These are phyloP conservation scores for Penicillium flavigenum DNA, from an alignment of 495 filamentous ascomycete genomes.

Conservation along the genomic window DNA sequence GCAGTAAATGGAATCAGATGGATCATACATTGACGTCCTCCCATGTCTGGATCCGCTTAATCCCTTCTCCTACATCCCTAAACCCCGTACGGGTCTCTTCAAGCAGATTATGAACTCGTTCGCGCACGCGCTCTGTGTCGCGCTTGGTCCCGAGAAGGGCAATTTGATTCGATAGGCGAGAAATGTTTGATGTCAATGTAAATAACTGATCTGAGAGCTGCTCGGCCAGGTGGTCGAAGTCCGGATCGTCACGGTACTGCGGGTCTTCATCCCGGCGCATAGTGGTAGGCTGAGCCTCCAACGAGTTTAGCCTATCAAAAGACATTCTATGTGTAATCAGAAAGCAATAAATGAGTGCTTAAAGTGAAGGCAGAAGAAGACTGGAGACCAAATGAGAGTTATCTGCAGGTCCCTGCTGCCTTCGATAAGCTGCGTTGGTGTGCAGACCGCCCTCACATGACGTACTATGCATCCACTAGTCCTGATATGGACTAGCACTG, in stretches of 20 bases:
- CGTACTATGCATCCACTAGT: constrained; percentile 24
- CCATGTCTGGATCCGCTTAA: constrained; percentile 91
- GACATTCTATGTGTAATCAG: constrained; percentile 61
- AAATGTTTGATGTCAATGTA: constrained; percentile 80
- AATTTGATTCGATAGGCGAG: constrained; percentile 75
- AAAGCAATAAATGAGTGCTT: constrained; percentile 8
- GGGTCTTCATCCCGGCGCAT: constrained; percentile 68
- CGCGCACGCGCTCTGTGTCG: constrained; percentile 86
- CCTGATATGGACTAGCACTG: constrained; percentile 18
- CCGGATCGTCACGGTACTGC: constrained; percentile 80
- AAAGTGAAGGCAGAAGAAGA: constrained; percentile 11
- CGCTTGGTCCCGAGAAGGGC: constrained; percentile 81
- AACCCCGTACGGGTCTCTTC: constrained; percentile 84
- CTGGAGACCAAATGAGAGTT: constrained; percentile 13
- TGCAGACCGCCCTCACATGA: constrained; percentile 42
- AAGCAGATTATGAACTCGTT: constrained; percentile 80
- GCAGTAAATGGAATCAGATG: background rate
- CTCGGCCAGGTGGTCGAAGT: constrained; percentile 79
- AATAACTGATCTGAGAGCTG: constrained; percentile 83
- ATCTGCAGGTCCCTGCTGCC: constrained; percentile 23
- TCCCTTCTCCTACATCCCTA: constrained; percentile 87
- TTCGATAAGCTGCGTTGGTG: constrained; percentile 22
- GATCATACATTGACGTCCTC: constrained; percentile 81
- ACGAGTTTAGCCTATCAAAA: constrained; percentile 78
- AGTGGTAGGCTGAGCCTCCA: constrained; percentile 79